Evolutionary conservation across 176 grass and related monocot species (phyloP), one percentile per base, ranked within the genome.

Genomic region (Musa acuminata): DNA sequence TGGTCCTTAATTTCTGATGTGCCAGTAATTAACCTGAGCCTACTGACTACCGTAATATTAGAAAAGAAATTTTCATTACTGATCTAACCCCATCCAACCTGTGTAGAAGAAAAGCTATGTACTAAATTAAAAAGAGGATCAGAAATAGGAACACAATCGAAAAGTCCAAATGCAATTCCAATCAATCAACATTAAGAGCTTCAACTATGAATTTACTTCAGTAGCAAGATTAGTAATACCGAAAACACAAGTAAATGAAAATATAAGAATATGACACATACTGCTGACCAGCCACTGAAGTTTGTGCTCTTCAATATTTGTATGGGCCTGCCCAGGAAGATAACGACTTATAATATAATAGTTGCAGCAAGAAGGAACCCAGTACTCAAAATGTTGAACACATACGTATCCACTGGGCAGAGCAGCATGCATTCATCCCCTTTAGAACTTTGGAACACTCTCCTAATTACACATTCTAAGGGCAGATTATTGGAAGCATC

Each of bases 291-390:
- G n/a, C n/a, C n/a, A n/a, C n/a, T n/a, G n/a, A n/a, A n/a, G 53
- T 96, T 96, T 17, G 89, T 78, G 75, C 93, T 96, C 79, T 89
- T 96, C 72, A 96, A 88, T 51, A 96, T 88, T 64, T 92, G 85
- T 79, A 96, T 85, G 63, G 87, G 87, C 89, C 93, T 96, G 79
- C 72, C 67, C 29, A 29, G 29, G 29, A 29, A 89, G 52, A 52
- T 84, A 8, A 72, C 0, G 27, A 16, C 24, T 24, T 11, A 71
- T 43, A 58, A 14, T 10, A 10, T 74, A 13, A 59, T 12, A 29
- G 29, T 29, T 29, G 29, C 29, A 49, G 53, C 1, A 74, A 17
- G 27, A 29, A 8, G 3, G 9, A 29, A 58, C 1, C 29, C 16
- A 48, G 52, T 29, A 23, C 14, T 27, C 0, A n/a, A 43, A 22